Percentiles rank a stretch among this genome's conserved stretches.
Conservation (phyloP, 441 rosid species). For the Croton setiger region DNA sequence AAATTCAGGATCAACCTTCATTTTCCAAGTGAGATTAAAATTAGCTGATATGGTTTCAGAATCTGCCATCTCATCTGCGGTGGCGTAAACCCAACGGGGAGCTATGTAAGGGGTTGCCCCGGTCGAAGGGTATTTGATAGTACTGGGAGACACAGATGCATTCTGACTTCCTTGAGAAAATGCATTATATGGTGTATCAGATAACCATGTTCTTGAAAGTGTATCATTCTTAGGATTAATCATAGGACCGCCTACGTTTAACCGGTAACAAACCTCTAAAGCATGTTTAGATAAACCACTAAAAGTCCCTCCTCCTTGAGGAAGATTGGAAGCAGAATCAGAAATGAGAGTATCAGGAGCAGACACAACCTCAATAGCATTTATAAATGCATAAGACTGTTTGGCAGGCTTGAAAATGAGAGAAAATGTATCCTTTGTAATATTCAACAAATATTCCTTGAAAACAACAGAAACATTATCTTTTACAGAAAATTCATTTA, state of each 20-base stretch:
- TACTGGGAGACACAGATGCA: constrained; percentile 35
- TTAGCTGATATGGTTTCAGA: constrained; percentile 38
- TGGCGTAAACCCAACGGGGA: constrained; percentile 50
- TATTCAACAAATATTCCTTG: constrained; percentile 60
- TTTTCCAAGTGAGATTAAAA: constrained; percentile 66
- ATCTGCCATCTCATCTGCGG: constrained; percentile 57
- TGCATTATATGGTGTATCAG: constrained; percentile 42
- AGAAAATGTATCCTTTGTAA: constrained; percentile 37
- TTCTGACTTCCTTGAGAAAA: constrained; percentile 35
- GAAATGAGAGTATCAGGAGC: constrained; percentile 52
- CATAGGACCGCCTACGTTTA: constrained; percentile 60
- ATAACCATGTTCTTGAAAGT: constrained; percentile 55
- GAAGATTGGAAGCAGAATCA: constrained; percentile 47
- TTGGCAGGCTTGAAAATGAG: constrained; percentile 45
- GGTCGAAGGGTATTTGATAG: constrained; percentile 40
- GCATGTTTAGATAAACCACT: constrained; percentile 38
- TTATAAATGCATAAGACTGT: constrained; percentile 64
- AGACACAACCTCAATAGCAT: constrained; percentile 78
- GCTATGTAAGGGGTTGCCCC: constrained; percentile 52
- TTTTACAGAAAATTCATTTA: constrained; percentile 41
- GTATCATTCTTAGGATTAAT: constrained; percentile 59
- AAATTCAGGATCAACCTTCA: constrained; percentile 47
- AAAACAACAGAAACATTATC: constrained; percentile 32
- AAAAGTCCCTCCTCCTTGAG: constrained; percentile 40
- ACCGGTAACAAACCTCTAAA: constrained; percentile 49